phyloP scores from a whole-genome alignment of 2,329 filamentous ascomycete genomes.

The Apiospora koreana region DNA sequence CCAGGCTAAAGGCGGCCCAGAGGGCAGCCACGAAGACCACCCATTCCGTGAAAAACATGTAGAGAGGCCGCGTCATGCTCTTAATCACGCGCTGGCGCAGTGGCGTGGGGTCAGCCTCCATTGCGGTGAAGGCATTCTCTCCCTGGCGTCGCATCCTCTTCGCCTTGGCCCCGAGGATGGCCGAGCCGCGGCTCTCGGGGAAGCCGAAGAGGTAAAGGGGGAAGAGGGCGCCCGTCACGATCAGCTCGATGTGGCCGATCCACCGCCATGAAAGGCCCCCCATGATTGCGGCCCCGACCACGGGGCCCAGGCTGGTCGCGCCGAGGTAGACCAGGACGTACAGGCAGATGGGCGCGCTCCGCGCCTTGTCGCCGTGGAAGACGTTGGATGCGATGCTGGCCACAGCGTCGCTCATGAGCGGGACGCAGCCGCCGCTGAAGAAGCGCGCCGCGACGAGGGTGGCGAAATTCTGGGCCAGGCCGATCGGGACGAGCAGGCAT shows the following conservation, averaged over 20 bases:
- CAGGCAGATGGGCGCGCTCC: slow-evolving; percentile 26
- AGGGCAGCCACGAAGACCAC: slow-evolving; percentile 49
- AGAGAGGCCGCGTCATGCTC: slow-evolving; percentile 6
- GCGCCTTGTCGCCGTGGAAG: slow-evolving; percentile 25
- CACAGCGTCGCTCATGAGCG: slow-evolving; percentile 26
- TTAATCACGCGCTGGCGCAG: background rate
- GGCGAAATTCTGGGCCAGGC: background rate
- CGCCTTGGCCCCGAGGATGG: background rate
- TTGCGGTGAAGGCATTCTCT: background rate
- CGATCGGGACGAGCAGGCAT: slow-evolving; percentile 8
- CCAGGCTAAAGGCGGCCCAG: slow-evolving; percentile 38
- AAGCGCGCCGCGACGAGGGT: slow-evolving; percentile 24
- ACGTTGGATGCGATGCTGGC: slow-evolving; percentile 29
- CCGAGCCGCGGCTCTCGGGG: slow-evolving; percentile 21
- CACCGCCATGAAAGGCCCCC: slow-evolving; percentile 34
- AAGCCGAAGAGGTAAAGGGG: slow-evolving; percentile 29
- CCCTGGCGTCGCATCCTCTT: background rate
- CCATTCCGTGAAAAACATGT: slow-evolving; percentile 40
- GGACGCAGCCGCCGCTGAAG: slow-evolving; percentile 30
- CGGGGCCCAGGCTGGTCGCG: slow-evolving; percentile 29
- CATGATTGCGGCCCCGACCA: slow-evolving; percentile 31
- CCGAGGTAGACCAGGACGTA: slow-evolving; percentile 24
- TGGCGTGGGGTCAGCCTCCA: background rate
- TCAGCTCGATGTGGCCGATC: slow-evolving; percentile 37
- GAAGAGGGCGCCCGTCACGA: slow-evolving; percentile 44